Percentiles rank a stretch among this genome's conserved stretches.
Conservation (phyloP, 1,139 yeast genomes). For the Yamadazyma jaroonii region DNA sequence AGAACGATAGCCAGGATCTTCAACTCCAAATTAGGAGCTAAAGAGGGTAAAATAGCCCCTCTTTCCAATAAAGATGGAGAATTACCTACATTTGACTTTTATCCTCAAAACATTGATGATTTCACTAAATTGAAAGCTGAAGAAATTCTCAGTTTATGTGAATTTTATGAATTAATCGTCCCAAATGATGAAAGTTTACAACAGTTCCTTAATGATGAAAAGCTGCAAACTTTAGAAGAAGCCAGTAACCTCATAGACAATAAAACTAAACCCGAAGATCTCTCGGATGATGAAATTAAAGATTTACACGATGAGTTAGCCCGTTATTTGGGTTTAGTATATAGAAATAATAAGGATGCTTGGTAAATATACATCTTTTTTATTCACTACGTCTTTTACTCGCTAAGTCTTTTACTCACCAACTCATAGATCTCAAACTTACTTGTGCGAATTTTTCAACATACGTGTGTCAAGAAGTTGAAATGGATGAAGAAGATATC, state of each 20-base stretch:
- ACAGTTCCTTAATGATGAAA: conserved; percentile 44
- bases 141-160: conserved; percentile 51
- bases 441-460: conserved; percentile 5
- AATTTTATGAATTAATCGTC: conserved; percentile 68
- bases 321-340: conserved; percentile 58
- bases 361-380: conserved; percentile 2
- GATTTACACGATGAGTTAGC: conserved; percentile 63
- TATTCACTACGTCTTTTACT: too few relatives aligned
- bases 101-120: conserved; percentile 60
- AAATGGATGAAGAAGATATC: conserved; percentile 30
- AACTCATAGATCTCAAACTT: background rate
- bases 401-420: too few relatives aligned
- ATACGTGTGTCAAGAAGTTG: conserved; percentile 4
- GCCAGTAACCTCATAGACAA: conserved; percentile 36
- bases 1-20: conserved; percentile 58
- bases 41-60: conserved; percentile 20
- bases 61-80: conserved; percentile 72
- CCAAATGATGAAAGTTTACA: conserved; percentile 47
- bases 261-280: conserved; percentile 34
- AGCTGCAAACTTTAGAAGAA: conserved; percentile 26
- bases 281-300: conserved; percentile 32
- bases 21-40: conserved; percentile 32
- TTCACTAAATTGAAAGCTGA: conserved; percentile 46
- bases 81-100: conserved; percentile 47
- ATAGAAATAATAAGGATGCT: conserved; percentile 5